These are phyloP conservation scores for Mycena vitilis DNA, from an alignment of 768 basidiomycete species.

Conservation along the genomic window DNA sequence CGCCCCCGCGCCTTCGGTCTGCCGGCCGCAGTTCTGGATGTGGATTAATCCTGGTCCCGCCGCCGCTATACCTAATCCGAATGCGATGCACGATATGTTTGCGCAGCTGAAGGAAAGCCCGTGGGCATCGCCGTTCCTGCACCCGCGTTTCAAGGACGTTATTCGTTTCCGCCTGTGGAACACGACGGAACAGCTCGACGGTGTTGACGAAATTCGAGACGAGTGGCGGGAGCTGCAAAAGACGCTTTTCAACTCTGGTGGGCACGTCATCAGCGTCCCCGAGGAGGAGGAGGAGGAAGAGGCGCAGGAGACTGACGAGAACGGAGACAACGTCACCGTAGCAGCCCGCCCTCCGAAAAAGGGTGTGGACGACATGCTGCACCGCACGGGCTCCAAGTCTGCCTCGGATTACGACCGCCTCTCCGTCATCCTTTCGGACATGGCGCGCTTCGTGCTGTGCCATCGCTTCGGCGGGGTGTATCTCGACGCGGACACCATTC, in stretches of 20 bases:
- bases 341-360: slow-evolving; percentile 51
- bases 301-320: slow-evolving; percentile 37
- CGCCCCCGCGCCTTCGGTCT: slow-evolving; percentile 60
- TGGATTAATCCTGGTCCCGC: slow-evolving; percentile 98
- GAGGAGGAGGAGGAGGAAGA: slow-evolving; percentile 50
- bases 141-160: slow-evolving; percentile 87
- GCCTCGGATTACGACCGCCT: slow-evolving; percentile 89
- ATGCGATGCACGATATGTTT: slow-evolving; percentile 85
- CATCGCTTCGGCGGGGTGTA: slow-evolving; percentile 96
- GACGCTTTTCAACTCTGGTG: slow-evolving; percentile 89
- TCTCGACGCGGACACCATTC: slow-evolving; percentile 92
- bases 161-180: slow-evolving; percentile 97
- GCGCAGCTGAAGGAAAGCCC: slow-evolving; percentile 80
- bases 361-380: slow-evolving; percentile 61
- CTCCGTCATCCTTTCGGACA: slow-evolving; percentile 93
- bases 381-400: slow-evolving; percentile 91
- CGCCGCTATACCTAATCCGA: slow-evolving; percentile 83
- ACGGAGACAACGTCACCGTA: slow-evolving; percentile 64
- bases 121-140: slow-evolving; percentile 93
- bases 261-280: slow-evolving; percentile 75
- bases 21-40: slow-evolving; percentile 92
- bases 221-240: slow-evolving; percentile 84
- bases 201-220: slow-evolving; percentile 84
- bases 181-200: slow-evolving; percentile 94
- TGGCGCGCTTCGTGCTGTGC: slow-evolving; percentile 95